phyloP scores from a whole-genome alignment of 805 yeast genomes.

The Cyberlindnera suaveolens region DNA sequence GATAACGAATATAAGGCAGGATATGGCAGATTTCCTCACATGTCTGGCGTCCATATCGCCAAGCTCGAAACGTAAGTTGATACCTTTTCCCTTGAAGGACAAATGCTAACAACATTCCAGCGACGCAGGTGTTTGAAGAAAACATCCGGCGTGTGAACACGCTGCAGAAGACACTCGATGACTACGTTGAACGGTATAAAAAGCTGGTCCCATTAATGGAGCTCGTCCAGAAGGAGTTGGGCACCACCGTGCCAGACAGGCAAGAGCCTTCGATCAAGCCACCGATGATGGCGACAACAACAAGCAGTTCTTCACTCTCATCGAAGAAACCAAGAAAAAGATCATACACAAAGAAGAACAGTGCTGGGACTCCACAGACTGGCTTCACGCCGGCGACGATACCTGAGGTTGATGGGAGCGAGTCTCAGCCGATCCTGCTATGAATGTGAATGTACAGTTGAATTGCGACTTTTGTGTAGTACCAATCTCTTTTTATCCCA shows the following conservation, averaged over 20 bases:
- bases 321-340: constrained; percentile 15
- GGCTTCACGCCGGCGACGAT: constrained; percentile 8
- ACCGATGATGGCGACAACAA: neutral
- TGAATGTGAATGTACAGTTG: constrained; percentile 6
- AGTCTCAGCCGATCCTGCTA: constrained; percentile 20
- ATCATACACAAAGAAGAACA: constrained; percentile 16
- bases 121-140: constrained; percentile 26
- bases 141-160: constrained; percentile 27
- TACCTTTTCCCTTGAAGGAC: neutral
- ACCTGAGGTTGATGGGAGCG: constrained; percentile 14
- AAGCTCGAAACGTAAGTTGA: constrained; percentile 17
- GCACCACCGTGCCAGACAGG: constrained; percentile 50
- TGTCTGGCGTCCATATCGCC: constrained; percentile 36
- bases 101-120: constrained; percentile 9
- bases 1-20: constrained; percentile 30
- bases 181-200: constrained; percentile 40
- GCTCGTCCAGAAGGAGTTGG: constrained; percentile 39
- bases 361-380: constrained; percentile 8
- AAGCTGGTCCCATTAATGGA: constrained; percentile 41
- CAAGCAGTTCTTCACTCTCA: constrained; percentile 3
- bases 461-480: neutral
- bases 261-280: constrained; percentile 70
- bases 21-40: constrained; percentile 32
- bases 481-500: too few species aligned
- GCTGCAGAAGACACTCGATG: constrained; percentile 34